A percentile compares a stretch with the other conserved stretches of the same genome.
Conservation (phyloP, 2,329 filamentous ascomycete species). For the Aspergillus spinulosporus region DNA sequence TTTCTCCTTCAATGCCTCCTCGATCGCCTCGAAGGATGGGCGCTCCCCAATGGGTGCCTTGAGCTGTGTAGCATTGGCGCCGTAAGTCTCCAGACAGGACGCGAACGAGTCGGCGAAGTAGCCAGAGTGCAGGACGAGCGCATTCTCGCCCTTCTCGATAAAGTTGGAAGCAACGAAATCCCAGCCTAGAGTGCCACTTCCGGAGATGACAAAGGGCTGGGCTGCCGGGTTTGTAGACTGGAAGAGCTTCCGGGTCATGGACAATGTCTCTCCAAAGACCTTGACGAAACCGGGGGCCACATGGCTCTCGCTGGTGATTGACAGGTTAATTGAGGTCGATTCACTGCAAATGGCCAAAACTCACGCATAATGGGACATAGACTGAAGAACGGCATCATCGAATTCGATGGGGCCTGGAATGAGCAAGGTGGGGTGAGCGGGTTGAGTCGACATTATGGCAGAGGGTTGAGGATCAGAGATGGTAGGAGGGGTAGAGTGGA, state of each 20-base stretch:
- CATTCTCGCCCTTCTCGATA: slow-evolving; percentile 83
- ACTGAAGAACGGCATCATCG: slow-evolving; percentile 91
- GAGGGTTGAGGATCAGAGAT: slow-evolving; percentile 13
- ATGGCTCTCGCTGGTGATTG: slow-evolving; percentile 75
- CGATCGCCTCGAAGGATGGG: slow-evolving; percentile 82
- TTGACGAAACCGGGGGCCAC: slow-evolving; percentile 86
- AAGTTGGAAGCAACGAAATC: slow-evolving; percentile 94
- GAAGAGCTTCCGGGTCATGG: slow-evolving; percentile 89
- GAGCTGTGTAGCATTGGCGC: slow-evolving; percentile 83
- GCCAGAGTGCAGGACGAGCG: slow-evolving; percentile 88
- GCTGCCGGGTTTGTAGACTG: slow-evolving; percentile 78
- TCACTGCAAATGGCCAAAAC: slow-evolving; percentile 13
- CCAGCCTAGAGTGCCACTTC: slow-evolving; percentile 95
- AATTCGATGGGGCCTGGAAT: slow-evolving; percentile 98
- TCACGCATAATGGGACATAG: slow-evolving; percentile 83
- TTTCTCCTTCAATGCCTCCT: slow-evolving; percentile 84
- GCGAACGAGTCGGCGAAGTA: slow-evolving; percentile 97
- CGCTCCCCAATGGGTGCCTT: slow-evolving; percentile 85
- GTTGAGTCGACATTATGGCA: slow-evolving; percentile 58
- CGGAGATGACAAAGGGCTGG: slow-evolving; percentile 90
- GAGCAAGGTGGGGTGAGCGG: slow-evolving; percentile 71
- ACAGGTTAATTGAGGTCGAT: neutral
- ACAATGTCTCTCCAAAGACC: slow-evolving; percentile 84
- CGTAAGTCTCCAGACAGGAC: slow-evolving; percentile 88
- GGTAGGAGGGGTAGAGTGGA: slow-evolving; percentile 27